A percentile compares a stretch with the other conserved stretches of the same genome.
phyloP scores from a whole-genome alignment of 192 early-diverging fungal genomes.

The Entrophospora sp. region DNA sequence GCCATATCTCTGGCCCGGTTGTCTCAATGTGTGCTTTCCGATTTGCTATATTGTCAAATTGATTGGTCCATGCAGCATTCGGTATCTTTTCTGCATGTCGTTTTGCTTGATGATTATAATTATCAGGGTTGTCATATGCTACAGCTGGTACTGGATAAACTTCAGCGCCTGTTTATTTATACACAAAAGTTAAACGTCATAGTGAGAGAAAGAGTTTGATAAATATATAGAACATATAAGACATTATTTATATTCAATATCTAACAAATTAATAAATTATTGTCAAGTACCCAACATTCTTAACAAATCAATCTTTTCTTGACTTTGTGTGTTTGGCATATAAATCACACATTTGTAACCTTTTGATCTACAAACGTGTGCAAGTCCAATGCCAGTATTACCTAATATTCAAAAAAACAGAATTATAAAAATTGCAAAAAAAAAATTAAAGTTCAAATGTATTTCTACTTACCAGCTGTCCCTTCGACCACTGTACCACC shows the following conservation, averaged over 20 bases:
- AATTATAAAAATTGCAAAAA: too few species aligned
- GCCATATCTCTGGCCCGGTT: slow-evolving; percentile 92
- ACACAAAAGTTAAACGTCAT: too few species aligned
- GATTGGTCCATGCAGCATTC: slow-evolving; percentile 95
- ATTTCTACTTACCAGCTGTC: slow-evolving; percentile 61
- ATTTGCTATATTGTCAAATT: slow-evolving; percentile 93
- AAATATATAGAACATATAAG: not conserved
- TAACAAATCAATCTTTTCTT: slow-evolving; percentile 91
- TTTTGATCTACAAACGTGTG: slow-evolving; percentile 86
- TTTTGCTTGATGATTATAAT: slow-evolving; percentile 91
- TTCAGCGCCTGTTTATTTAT: slow-evolving; percentile 83
- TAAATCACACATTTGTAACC: slow-evolving; percentile 95
- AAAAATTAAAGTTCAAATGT: too few species aligned
- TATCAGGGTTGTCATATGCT: slow-evolving; percentile 81
- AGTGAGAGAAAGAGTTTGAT: not conserved
- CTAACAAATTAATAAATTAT: not conserved
- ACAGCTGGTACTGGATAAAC: slow-evolving; percentile 91
- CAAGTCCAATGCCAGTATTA: slow-evolving; percentile 95
- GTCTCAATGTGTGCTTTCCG: slow-evolving; percentile 89
- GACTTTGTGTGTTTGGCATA: slow-evolving; percentile 95
- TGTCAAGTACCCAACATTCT: slow-evolving; percentile 64
- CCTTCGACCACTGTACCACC: slow-evolving; percentile 88
- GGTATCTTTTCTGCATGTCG: slow-evolving; percentile 66
- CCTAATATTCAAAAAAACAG: slow-evolving; percentile 28
- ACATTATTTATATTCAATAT: not conserved